A percentile compares a stretch with the other conserved stretches of the same genome.
Evolutionary conservation across 2,329 filamentous ascomycete species (phyloP).

Genomic region (Chrysoporthe puriensis): DNA sequence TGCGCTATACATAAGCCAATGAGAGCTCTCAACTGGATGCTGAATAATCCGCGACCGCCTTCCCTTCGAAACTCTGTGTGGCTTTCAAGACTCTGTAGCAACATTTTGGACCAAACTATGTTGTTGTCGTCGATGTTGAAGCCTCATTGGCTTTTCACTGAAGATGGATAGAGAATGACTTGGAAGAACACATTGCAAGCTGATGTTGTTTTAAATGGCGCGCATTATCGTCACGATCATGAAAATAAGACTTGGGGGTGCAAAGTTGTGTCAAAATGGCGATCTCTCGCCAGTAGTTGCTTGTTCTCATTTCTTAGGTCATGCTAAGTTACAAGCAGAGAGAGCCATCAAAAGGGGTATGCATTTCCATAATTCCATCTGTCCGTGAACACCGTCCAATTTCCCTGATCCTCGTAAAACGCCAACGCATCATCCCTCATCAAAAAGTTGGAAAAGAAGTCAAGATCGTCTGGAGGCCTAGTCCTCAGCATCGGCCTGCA

Average conservation of each 20-base stretch:
- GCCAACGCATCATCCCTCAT: constrained; percentile 23
- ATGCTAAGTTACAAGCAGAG: constrained; percentile 8
- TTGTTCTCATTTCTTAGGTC: constrained; percentile 1
- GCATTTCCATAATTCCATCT: constrained; percentile 25
- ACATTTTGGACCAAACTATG: neutral
- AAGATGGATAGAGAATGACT: neutral
- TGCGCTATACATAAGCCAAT: neutral
- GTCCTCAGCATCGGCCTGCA: constrained; percentile 64
- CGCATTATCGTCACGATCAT: neutral
- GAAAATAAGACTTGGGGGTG: neutral
- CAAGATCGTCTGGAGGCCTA: constrained; percentile 15
- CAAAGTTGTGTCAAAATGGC: constrained; percentile 14
- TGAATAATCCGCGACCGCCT: neutral
- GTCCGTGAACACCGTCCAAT: constrained; percentile 24
- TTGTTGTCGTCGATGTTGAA: neutral
- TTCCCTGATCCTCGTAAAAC: constrained; percentile 18
- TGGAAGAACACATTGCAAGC: neutral
- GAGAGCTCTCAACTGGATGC: neutral
- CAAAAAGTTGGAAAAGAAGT: constrained; percentile 13
- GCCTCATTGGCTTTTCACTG: neutral
- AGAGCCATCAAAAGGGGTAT: constrained; percentile 27
- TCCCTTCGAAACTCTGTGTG: neutral
- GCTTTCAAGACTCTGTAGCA: neutral
- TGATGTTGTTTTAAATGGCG: neutral
- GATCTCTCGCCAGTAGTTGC: neutral